These are phyloP conservation scores for Talaromyces sp. DNA, from an alignment of 2,329 filamentous ascomycete genomes.

Conservation along the genomic window DNA sequence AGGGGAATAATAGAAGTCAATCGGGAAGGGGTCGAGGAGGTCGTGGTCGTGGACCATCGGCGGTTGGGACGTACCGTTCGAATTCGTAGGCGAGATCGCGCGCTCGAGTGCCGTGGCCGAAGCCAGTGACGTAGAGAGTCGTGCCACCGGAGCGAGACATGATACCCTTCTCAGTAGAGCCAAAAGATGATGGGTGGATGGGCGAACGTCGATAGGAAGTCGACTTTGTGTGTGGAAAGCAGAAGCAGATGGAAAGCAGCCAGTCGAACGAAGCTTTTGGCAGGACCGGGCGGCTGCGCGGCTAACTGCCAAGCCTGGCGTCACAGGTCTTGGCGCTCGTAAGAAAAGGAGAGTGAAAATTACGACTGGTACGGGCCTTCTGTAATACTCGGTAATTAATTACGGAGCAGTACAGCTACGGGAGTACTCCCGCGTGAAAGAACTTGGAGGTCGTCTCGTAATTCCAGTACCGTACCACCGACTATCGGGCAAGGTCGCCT, in stretches of 20 bases:
- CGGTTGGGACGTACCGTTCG: slow-evolving; percentile 91
- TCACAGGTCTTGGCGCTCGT: slow-evolving; percentile 1
- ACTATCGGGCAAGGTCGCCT: slow-evolving; percentile 5
- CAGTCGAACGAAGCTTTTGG: slow-evolving; percentile 7
- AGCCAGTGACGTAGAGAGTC: slow-evolving; percentile 97
- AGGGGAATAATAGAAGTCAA: slow-evolving; percentile 33
- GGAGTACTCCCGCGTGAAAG: background rate
- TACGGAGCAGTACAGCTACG: background rate
- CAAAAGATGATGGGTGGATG: slow-evolving; percentile 12
- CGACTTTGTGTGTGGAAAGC: background rate
- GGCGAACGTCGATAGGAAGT: slow-evolving; percentile 18
- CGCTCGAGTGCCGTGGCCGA: slow-evolving; percentile 96
- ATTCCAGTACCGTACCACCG: background rate
- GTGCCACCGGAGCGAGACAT: slow-evolving; percentile 89
- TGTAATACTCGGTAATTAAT: background rate
- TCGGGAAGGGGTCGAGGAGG: slow-evolving; percentile 41
- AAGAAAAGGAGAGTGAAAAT: background rate
- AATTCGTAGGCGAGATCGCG: slow-evolving; percentile 99
- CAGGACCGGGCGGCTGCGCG: background rate
- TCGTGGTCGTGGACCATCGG: slow-evolving; percentile 35
- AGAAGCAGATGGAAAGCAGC: background rate
- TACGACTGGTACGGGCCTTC: background rate
- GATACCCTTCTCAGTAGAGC: slow-evolving; percentile 22
- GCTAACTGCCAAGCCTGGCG: background rate
- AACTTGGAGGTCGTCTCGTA: background rate